These are phyloP conservation scores for Aspergillus kassunensis DNA, from an alignment of 495 filamentous ascomycete species.

Conservation along the genomic window DNA sequence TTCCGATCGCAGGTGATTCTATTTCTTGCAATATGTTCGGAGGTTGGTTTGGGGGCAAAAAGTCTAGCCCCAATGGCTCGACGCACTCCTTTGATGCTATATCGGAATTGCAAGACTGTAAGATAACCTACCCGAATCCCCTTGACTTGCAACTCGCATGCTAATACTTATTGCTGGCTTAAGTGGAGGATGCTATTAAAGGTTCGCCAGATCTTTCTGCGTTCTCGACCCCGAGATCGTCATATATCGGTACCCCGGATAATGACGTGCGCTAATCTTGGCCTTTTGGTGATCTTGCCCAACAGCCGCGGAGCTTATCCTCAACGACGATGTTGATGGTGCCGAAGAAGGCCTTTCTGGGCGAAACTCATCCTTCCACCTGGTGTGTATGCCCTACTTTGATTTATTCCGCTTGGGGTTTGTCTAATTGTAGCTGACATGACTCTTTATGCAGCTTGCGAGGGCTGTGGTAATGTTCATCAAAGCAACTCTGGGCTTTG, in stretches of 20 bases:
- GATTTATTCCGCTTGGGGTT: background rate
- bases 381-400: constrained; percentile 42
- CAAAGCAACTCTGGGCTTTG: constrained; percentile 82
- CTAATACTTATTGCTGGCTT: constrained; percentile 18
- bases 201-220: constrained; percentile 33
- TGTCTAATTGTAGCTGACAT: constrained; percentile 10
- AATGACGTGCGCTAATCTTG: constrained; percentile 6
- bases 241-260: background rate
- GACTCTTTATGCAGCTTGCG: constrained; percentile 54
- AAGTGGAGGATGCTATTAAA: constrained; percentile 63
- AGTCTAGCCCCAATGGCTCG: constrained; percentile 42
- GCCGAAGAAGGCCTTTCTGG: constrained; percentile 71
- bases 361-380: constrained; percentile 85
- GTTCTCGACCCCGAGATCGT: constrained; percentile 3
- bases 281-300: background rate
- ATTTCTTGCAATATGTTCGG: constrained; percentile 32
- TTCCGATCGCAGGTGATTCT: background rate
- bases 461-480: constrained; percentile 80
- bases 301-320: constrained; percentile 61
- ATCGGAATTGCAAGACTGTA: constrained; percentile 58
- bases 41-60: constrained; percentile 55
- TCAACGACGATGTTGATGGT: constrained; percentile 89
- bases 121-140: constrained; percentile 18
- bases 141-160: constrained; percentile 1
- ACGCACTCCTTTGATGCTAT: constrained; percentile 56